Conservation (phyloP, 2,329 filamentous ascomycete species). For the Paracoccidioides lutzii region DNA sequence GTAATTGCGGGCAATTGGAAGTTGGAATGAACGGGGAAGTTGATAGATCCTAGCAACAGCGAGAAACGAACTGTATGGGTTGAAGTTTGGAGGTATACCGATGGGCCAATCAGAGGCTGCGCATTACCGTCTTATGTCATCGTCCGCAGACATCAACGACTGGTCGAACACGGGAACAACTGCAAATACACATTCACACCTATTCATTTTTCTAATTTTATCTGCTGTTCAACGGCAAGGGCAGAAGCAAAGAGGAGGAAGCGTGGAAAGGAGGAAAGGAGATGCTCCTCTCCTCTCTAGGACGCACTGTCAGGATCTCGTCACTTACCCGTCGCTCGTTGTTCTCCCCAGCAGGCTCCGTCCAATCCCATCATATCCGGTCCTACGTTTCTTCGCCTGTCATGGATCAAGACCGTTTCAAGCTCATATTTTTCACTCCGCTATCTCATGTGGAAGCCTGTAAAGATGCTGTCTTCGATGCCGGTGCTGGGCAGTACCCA, state of each 20-base stretch:
- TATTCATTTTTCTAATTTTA: neutral
- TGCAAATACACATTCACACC: neutral
- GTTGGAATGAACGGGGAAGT: neutral
- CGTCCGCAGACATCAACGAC: neutral
- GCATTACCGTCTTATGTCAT: conserved; percentile 11
- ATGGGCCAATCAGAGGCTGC: conserved; percentile 9
- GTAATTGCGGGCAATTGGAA: neutral
- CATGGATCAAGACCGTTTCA: conserved; percentile 18
- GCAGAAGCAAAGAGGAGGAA: neutral
- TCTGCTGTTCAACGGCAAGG: neutral
- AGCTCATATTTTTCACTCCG: conserved; percentile 34
- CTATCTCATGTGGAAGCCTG: conserved; percentile 25
- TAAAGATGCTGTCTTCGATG: conserved; percentile 31
- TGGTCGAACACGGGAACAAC: too few species aligned
- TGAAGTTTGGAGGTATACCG: neutral
- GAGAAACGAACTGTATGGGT: neutral
- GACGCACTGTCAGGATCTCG: neutral
- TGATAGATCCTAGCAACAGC: neutral
- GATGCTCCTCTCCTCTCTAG: neutral
- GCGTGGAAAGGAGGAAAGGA: neutral
- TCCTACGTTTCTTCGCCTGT: neutral
- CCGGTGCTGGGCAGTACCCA: conserved; percentile 31
- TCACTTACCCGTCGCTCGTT: neutral
- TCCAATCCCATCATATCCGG: neutral
- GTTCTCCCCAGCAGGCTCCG: neutral